Evolutionary conservation across 768 basidiomycete genomes (phyloP), one percentile per base, ranked within the genome.

Genomic region (Floccularia luteovirens): DNA sequence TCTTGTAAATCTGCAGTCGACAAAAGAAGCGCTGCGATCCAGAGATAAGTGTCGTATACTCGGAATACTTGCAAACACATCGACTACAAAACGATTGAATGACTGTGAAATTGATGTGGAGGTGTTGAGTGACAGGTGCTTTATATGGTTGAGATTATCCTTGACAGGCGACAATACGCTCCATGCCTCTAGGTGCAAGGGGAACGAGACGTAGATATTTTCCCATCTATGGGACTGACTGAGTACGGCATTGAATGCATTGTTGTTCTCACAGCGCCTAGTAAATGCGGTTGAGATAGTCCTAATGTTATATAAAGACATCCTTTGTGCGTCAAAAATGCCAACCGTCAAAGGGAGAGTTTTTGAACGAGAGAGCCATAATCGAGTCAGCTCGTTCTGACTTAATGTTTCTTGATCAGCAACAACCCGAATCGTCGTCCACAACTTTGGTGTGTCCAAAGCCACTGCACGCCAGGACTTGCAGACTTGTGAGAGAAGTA

Each of bases 401-500:
- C 5, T 43, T 34, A 6, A 13, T 13, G 16, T 22, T 45, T 23
- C 31, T 23, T 4, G 39, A 32, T 24, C 28, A 24, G 19, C 41
- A 34, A 34, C 34, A 25, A 48, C 24, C 36, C 47, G 41, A 32
- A 48, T 39, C 7, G 39, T 36, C 12, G 47, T 48, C 47, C 47
- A 48, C n/a, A 48, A 17, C 17, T 48, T 37, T 20, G 47, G 47
- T 19, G 43, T 48, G 16, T 43, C 31, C 11, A 48, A 38, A 24
- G 47, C 47, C 19, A 44, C 37, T 10, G 23, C 22, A 10, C 47
- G 36, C 47, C 47, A 48, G 11, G 36, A 33, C 14, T 40, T 44
- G 19, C 47, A 48, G 13, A 48, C 41, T 32, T 44, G 43, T 12
- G 47, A 38, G 19, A 48, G 41, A 13, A 45, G 32, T 31, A 48